Evolutionary conservation across 1,139 yeast genomes (phyloP).

Genomic region (Candida tetrigidarum): DNA sequence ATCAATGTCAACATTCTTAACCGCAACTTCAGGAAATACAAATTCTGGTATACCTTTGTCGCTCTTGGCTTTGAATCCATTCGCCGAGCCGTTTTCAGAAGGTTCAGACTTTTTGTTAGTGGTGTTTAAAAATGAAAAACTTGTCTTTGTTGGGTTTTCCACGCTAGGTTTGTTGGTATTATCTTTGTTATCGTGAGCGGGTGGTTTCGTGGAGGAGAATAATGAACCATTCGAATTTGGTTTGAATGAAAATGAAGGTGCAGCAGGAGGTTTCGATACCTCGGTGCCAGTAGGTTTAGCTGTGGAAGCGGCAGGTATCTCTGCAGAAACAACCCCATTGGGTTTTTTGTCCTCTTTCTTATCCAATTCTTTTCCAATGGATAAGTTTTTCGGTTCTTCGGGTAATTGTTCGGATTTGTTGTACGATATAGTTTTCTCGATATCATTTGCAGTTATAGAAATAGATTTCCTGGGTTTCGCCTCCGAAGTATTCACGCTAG

Average conservation of each 20-base stretch:
- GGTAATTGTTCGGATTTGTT: conserved; percentile 36
- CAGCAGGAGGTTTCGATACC: not conserved
- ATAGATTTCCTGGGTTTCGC: conserved; percentile 6
- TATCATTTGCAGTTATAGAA: conserved; percentile 38
- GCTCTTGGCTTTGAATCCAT: conserved; percentile 17
- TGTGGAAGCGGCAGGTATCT: not conserved
- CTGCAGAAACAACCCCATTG: not conserved
- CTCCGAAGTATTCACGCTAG: conserved; percentile 7
- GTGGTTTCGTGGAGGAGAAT: not conserved
- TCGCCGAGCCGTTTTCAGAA: conserved; percentile 14
- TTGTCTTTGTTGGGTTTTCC: not conserved
- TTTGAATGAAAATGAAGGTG: conserved; percentile 7
- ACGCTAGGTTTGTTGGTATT: not conserved
- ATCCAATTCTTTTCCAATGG: not conserved
- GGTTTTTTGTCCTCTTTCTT: not conserved
- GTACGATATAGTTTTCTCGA: conserved; percentile 39
- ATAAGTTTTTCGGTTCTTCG: conserved; percentile 14
- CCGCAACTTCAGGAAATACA: conserved; percentile 34
- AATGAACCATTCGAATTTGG: not conserved
- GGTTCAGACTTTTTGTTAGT: not conserved
- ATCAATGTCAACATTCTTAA: conserved; percentile 27
- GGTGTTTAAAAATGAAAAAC: not conserved
- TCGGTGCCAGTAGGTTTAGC: no score
- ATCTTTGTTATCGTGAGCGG: not conserved
- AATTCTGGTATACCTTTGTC: conserved; percentile 18